Percentiles rank a stretch among this genome's conserved stretches.
These are phyloP conservation scores for Coniochaeta ligniaria DNA, from an alignment of 2,329 filamentous ascomycete genomes.

Conservation along the genomic window DNA sequence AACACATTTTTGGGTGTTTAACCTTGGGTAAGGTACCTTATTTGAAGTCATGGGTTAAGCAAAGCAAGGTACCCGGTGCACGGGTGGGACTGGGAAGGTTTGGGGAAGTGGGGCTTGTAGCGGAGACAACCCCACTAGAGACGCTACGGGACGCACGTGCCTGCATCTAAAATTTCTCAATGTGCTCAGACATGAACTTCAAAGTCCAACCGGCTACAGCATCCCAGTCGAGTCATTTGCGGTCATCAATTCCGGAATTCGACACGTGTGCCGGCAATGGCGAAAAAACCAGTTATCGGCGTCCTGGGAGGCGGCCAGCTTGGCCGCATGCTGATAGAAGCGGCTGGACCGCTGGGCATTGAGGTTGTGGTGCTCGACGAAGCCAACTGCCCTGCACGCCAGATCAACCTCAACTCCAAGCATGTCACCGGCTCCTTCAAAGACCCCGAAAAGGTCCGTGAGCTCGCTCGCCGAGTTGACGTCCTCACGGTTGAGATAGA, in stretches of 20 bases:
- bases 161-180: not conserved
- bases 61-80: too few species aligned
- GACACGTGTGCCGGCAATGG: not conserved
- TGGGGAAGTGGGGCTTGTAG: too few species aligned
- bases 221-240: not conserved
- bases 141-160: not conserved
- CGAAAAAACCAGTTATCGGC: constrained; percentile 34
- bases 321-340: constrained; percentile 88
- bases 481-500: constrained; percentile 92
- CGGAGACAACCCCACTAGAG: too few species aligned
- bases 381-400: constrained; percentile 72
- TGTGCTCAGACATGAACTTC: not conserved
- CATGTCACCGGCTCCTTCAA: constrained; percentile 88
- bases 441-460: constrained; percentile 67
- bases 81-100: too few species aligned
- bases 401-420: constrained; percentile 66
- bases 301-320: constrained; percentile 63
- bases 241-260: not conserved
- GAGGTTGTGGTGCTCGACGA: constrained; percentile 74
- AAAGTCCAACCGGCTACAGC: not conserved
- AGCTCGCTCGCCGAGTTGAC: constrained; percentile 70
- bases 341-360: constrained; percentile 68
- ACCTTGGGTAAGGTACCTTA: too few species aligned
- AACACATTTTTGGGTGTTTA: too few species aligned
- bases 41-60: not conserved